Base-by-base conservation (phyloP, 257 asterid genomes). In the Plantago ovata region DNA sequence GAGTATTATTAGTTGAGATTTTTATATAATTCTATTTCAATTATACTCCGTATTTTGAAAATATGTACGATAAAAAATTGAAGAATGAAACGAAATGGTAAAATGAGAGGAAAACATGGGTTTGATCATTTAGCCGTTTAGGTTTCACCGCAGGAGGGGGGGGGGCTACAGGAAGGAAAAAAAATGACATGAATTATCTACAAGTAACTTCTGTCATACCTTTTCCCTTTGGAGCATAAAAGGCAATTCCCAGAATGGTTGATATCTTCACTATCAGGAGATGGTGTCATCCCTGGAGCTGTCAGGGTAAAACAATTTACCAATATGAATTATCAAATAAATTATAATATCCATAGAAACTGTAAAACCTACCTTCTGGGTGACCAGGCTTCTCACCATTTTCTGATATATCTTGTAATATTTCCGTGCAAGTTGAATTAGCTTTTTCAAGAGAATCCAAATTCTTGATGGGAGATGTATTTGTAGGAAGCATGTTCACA, bases 191-290 rank as follows among this genome's bases (percentile, higher is more conserved):
- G 19, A 56, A n/a, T 42, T 19, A 55, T 10, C 43, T 47, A 44
- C 28, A 13, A 19, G 44, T 62, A 63, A 18, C 43, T 38, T 70
- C 32, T 49, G 15, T 44, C 46, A 9, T 70, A 86, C 95, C 95
- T 77, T 82, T 38, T 73, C 52, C 47, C 53, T 76, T 75, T 80
- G n/a, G 73, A 78, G 77, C 97, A 86, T 33, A 60, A 62, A 60
- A 21, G 62, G 70, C 86, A 77, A 58, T 60, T 59, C 59, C 77
- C 79, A 19, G 63, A 49, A 40, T 65, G 65, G 67, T 28, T 28
- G 36, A 28, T 8, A 28, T 67, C 52, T 69, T 42, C 58, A 49
- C 58, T 56, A 16, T 69, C 75, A 56, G 58, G 12, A 38, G 68
- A 64, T 54, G 74, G 57, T 67, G 58, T 49, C 61, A 51, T 41